These are phyloP conservation scores for Suillus brevipes DNA, from an alignment of 768 basidiomycete species.

Conservation along the genomic window DNA sequence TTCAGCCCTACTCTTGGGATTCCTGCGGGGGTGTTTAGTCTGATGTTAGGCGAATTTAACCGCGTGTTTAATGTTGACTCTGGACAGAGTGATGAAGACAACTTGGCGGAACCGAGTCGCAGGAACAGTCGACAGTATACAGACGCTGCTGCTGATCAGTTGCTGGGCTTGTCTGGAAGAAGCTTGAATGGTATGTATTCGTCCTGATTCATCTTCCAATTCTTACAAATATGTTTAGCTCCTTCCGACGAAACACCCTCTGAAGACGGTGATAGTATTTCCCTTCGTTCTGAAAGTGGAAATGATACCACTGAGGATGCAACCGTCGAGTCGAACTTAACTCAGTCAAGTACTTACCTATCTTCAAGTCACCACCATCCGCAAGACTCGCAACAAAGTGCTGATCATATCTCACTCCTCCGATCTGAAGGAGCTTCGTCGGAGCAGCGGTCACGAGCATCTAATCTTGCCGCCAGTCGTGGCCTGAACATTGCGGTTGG, in stretches of 20 bases:
- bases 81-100: slow-evolving; percentile 26
- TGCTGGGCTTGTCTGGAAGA: slow-evolving; percentile 77
- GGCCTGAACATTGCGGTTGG: slow-evolving; percentile 68
- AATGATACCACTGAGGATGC: slow-evolving; percentile 68
- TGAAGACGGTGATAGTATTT: slow-evolving; percentile 68
- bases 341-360: slow-evolving; percentile 42
- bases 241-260: slow-evolving; percentile 63
- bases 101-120: slow-evolving; percentile 47
- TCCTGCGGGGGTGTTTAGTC: slow-evolving; percentile 94
- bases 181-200: slow-evolving; percentile 58
- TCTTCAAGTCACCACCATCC: slow-evolving; percentile 36
- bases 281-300: slow-evolving; percentile 71
- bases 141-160: slow-evolving; percentile 77
- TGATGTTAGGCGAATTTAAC: slow-evolving; percentile 93
- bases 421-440: slow-evolving; percentile 28
- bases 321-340: slow-evolving; percentile 43
- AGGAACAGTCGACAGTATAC: slow-evolving; percentile 86
- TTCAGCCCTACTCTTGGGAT: slow-evolving; percentile 98
- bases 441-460: slow-evolving; percentile 50
- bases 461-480: slow-evolving; percentile 61
- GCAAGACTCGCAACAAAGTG: slow-evolving; percentile 34
- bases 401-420: slow-evolving; percentile 19
- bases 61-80: slow-evolving; percentile 84
- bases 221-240: slow-evolving; percentile 25
- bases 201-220: slow-evolving; percentile 11